Conservation (phyloP, 202 grass and related monocot genomes). For the Cymbopogon flexuosus region DNA sequence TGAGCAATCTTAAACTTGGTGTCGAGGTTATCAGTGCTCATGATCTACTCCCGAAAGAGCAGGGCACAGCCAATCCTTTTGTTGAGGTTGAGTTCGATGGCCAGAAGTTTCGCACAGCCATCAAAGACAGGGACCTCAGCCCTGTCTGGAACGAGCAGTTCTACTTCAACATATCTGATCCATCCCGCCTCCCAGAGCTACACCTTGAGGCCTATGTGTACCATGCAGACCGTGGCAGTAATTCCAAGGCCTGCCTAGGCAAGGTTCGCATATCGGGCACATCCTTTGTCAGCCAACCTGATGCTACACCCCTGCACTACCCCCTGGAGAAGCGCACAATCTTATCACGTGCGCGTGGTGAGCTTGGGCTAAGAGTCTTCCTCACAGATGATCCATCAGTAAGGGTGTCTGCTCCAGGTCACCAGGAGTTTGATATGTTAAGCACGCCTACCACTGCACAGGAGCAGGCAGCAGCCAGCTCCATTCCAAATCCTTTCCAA, state of each 20-base stretch:
- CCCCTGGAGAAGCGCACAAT: slow-evolving; percentile 68
- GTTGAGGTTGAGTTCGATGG: slow-evolving; percentile 67
- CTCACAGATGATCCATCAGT: slow-evolving; percentile 73
- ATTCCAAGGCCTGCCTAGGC: slow-evolving; percentile 60
- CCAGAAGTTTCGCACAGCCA: slow-evolving; percentile 67
- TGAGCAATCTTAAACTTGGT: slow-evolving; percentile 62
- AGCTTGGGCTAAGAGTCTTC: slow-evolving; percentile 80
- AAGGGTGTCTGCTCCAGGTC: slow-evolving; percentile 46
- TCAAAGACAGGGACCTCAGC: slow-evolving; percentile 70
- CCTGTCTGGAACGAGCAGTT: slow-evolving; percentile 83
- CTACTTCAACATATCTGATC: slow-evolving; percentile 77
- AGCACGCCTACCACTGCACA: slow-evolving; percentile 46
- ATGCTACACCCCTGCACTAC: slow-evolving; percentile 53
- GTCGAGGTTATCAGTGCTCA: slow-evolving; percentile 63
- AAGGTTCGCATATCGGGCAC: slow-evolving; percentile 66
- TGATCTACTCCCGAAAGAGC: slow-evolving; percentile 54
- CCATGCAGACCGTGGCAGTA: slow-evolving; percentile 43
- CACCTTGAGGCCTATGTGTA: slow-evolving; percentile 70
- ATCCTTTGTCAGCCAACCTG: slow-evolving; percentile 63
- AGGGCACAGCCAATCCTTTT: slow-evolving; percentile 52
- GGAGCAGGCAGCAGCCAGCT: slow-evolving; percentile 22
- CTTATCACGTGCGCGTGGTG: slow-evolving; percentile 56
- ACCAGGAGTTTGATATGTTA: slow-evolving; percentile 39
- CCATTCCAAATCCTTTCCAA: slow-evolving; percentile 40
- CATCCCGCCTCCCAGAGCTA: slow-evolving; percentile 51